These are phyloP conservation scores for Aspergillus fischeri DNA, from an alignment of 2,329 filamentous ascomycete genomes.

Conservation along the genomic window DNA sequence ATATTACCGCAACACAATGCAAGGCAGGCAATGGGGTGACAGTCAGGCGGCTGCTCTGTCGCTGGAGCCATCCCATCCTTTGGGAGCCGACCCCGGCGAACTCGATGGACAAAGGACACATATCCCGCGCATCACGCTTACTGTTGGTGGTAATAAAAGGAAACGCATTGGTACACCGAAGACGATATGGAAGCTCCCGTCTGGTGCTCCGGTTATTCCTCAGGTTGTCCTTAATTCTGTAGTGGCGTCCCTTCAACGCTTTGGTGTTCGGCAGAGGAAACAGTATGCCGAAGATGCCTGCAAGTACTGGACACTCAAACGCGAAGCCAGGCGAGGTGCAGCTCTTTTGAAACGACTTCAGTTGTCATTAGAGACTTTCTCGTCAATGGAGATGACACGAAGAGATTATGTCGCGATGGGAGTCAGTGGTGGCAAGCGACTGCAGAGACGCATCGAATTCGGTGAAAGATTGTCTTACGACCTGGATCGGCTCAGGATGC, in stretches of 20 bases:
- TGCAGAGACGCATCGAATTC: constrained; percentile 83
- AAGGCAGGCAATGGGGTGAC: constrained; percentile 85
- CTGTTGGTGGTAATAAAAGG: constrained; percentile 55
- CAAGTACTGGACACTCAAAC: constrained; percentile 96
- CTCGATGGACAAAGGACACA: constrained; percentile 37
- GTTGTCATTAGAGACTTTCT: constrained; percentile 91
- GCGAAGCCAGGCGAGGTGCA: constrained; percentile 85
- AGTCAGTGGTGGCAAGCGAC: constrained; percentile 69
- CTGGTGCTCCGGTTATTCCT: constrained; percentile 90
- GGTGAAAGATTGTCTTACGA: constrained; percentile 63
- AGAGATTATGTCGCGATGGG: constrained; percentile 97
- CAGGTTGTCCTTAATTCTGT: constrained; percentile 83
- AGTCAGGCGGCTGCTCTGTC: constrained; percentile 79
- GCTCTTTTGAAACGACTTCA: constrained; percentile 90
- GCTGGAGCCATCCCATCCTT: constrained; percentile 67
- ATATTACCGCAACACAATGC: constrained; percentile 87
- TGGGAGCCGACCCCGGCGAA: constrained; percentile 50
- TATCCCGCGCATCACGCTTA: constrained; percentile 51
- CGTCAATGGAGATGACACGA: constrained; percentile 93
- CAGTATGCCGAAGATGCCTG: constrained; percentile 91
- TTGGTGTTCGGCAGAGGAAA: constrained; percentile 79
- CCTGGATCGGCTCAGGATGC: constrained; percentile 67
- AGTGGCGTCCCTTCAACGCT: constrained; percentile 75
- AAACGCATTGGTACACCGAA: constrained; percentile 55
- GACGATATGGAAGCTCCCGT: constrained; percentile 84